Base-by-base conservation (phyloP, 1,284 basidiomycete species). In the Phellinidium pouzarii region DNA sequence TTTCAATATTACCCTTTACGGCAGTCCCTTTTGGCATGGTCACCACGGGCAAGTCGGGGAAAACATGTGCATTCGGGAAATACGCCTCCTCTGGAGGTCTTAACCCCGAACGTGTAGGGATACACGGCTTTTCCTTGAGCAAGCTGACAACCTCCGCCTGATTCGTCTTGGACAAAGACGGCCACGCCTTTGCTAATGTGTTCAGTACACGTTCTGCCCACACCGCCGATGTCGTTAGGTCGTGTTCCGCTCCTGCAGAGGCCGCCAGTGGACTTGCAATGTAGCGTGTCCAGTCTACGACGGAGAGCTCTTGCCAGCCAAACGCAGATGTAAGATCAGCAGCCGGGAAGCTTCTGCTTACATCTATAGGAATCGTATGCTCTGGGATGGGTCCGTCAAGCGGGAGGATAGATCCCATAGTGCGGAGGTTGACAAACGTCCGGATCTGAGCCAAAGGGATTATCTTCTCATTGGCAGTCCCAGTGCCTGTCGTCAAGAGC, bases 191-290 rank as follows among this genome's bases (percentile, higher is more conserved):
- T 3, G 85, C 75, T 1, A 98, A 66, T 41, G 86, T 76, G 4
- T 66, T 67, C 8, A 99, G 70, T 1, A 96, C 84, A 37, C 81
- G 81, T 65, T 98, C 95, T 0, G 93, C 82, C 77, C 94, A 97
- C 7, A 71, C 65, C 0, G 87, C 69, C 0, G 87, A 91, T 5
- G 72, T 61, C 8, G 78, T 78, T 23, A 97, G 69, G 64, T 95
- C 84, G 48, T 80, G 77, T 48, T 83, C 80, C 0, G 73, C 64
- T 1, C 61, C 59, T 3, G 66, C 61, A 5, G 68, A 65, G 31
- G 68, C 63, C 1, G 76, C 73, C 34, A 74, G 64, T 1, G 79
- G 68, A 45, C 75, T 73, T 17, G 72, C 57, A 41, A 96, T 67
- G 66, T 88, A 79, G 14, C 70, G 70, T 44, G 94, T 63, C 89